phyloP scores from a whole-genome alignment of 2,329 filamentous ascomycete genomes.

The Penicillium griseofulvum region DNA sequence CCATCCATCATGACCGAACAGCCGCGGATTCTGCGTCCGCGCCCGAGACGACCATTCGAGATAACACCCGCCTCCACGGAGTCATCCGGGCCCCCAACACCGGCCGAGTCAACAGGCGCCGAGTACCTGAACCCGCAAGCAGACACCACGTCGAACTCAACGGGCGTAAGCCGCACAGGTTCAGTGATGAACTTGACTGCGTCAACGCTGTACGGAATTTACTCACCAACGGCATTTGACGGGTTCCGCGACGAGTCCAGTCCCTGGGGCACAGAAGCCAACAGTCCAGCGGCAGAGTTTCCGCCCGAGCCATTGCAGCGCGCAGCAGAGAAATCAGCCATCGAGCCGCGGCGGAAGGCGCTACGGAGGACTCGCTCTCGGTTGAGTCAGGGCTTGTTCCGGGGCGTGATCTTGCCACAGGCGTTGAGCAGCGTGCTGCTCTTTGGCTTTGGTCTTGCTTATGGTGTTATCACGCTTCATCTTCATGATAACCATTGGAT shows the following conservation, averaged over 20 bases:
- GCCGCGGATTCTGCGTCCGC: constrained; percentile 64
- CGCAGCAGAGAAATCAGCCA: constrained; percentile 38
- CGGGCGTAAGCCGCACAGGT: constrained; percentile 63
- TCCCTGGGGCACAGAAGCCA: constrained; percentile 75
- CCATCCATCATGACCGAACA: constrained; percentile 34
- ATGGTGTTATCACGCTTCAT: constrained; percentile 76
- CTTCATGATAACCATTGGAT: constrained; percentile 68
- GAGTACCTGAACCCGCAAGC: constrained; percentile 35
- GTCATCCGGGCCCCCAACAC: constrained; percentile 43
- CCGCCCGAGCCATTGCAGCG: constrained; percentile 27
- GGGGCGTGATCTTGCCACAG: constrained; percentile 53
- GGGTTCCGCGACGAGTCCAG: constrained; percentile 60
- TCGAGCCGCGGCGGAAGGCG: constrained; percentile 27
- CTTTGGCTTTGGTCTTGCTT: constrained; percentile 75
- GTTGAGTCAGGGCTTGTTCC: constrained; percentile 39
- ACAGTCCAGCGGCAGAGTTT: constrained; percentile 58
- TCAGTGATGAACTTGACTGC: constrained; percentile 84
- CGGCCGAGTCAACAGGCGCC: constrained; percentile 36
- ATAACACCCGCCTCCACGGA: constrained; percentile 50
- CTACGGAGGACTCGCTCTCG: constrained; percentile 36
- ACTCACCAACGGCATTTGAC: constrained; percentile 64
- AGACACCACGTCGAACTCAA: constrained; percentile 32
- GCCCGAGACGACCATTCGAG: constrained; percentile 70
- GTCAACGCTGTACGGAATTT: constrained; percentile 89
- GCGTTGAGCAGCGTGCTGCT: constrained; percentile 62